These are phyloP conservation scores for Saksenaea oblongispora DNA, from an alignment of 371 early-diverging fungal genomes.

Conservation along the genomic window DNA sequence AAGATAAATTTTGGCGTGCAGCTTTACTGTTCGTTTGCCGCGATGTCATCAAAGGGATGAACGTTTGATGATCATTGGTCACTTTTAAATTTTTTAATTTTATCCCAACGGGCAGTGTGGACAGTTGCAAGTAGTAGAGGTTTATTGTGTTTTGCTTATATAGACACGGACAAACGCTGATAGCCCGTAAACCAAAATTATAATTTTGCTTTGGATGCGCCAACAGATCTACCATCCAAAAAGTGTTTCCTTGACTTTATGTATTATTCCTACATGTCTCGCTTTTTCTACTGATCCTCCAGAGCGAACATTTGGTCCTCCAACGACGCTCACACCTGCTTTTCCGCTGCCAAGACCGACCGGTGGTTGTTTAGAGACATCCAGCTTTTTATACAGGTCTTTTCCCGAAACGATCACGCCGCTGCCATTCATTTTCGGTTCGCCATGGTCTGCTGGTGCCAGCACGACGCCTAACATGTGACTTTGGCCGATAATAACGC, in stretches of 20 bases:
- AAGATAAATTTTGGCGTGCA: no score
- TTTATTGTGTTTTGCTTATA: background rate
- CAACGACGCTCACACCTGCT: background rate
- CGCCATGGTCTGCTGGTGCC: conserved; percentile 2
- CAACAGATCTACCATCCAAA: background rate
- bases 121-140: no score
- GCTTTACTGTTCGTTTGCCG: no score
- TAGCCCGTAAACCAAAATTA: background rate
- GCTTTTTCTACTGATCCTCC: background rate
- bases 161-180: background rate
- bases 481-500: conserved; percentile 20
- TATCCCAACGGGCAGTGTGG: no score
- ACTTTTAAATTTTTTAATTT: no score
- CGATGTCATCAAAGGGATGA: no score
- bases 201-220: no score
- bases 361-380: background rate
- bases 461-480: conserved; percentile 19
- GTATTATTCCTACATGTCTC: background rate
- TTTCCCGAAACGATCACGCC: background rate
- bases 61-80: no score
- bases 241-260: background rate
- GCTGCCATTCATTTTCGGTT: background rate
- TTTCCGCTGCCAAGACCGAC: background rate
- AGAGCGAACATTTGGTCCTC: background rate
- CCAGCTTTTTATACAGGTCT: background rate